phyloP scores from a whole-genome alignment of 106 monocot species.

The Allium sativum region DNA sequence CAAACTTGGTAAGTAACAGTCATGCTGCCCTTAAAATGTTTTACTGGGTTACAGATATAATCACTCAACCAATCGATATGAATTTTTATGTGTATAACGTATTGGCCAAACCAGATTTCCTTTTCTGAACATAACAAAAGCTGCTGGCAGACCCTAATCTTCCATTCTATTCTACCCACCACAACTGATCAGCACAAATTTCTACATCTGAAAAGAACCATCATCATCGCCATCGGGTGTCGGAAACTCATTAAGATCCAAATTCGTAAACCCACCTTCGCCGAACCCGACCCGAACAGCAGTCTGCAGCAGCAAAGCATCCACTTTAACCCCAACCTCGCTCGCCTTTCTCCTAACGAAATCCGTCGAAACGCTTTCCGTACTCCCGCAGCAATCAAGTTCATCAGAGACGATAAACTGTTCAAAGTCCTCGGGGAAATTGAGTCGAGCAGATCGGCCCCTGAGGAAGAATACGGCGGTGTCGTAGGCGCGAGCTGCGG shows the following conservation, averaged over 20 bases:
- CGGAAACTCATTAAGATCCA: slow-evolving; percentile 60
- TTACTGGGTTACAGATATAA: too few species aligned
- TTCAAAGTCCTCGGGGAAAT: slow-evolving; percentile 22
- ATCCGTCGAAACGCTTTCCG: not conserved
- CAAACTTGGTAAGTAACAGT: too few species aligned
- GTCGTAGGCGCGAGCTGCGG: slow-evolving; percentile 52
- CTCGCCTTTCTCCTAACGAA: slow-evolving; percentile 26
- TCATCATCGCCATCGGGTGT: slow-evolving; percentile 54
- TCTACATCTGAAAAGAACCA: not conserved
- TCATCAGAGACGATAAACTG: not conserved
- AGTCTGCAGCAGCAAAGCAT: slow-evolving; percentile 6
- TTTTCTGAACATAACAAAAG: too few species aligned
- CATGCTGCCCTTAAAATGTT: too few species aligned
- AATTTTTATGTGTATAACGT: too few species aligned
- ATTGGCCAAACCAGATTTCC: too few species aligned
- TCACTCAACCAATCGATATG: too few species aligned
- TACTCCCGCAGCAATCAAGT: slow-evolving; percentile 13
- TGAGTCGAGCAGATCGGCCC: slow-evolving; percentile 38
- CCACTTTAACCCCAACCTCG: slow-evolving; percentile 25
- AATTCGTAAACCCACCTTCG: too few species aligned
- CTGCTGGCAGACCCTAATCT: too few species aligned
- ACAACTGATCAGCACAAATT: too few species aligned
- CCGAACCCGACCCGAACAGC: not conserved
- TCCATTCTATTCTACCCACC: too few species aligned
- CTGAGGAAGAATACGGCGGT: slow-evolving; percentile 48